phyloP scores from a whole-genome alignment of 116 monocot species.

The Dioscorea cayenensis region DNA sequence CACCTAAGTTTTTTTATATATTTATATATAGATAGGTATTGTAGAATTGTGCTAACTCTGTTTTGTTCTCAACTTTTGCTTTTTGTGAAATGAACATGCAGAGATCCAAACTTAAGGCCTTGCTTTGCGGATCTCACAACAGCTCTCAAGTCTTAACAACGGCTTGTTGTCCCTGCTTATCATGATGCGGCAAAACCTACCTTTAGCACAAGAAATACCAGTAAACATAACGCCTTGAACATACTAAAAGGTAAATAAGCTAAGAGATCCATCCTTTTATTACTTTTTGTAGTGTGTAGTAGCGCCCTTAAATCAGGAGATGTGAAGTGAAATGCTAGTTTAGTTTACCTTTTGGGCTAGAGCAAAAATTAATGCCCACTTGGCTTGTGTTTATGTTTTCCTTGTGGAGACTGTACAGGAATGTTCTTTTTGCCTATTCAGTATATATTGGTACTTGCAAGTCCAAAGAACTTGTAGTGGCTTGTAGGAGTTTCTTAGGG shows the following conservation, averaged over 20 bases:
- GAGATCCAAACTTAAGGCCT: slow-evolving; percentile 87
- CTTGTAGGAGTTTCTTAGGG: too few relatives aligned
- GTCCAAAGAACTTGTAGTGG: too few relatives aligned
- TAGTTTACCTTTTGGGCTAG: too few relatives aligned
- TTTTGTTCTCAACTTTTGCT: background rate
- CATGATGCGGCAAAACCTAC: slow-evolving; percentile 37
- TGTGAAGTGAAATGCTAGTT: too few relatives aligned
- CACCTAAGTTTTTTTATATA: too few relatives aligned
- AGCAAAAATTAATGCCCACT: too few relatives aligned
- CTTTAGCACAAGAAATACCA: slow-evolving; percentile 42
- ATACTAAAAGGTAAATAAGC: background rate
- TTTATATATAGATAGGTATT: background rate
- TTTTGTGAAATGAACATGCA: slow-evolving; percentile 15
- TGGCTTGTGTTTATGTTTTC: too few relatives aligned
- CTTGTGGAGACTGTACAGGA: too few relatives aligned
- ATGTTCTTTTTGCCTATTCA: too few relatives aligned
- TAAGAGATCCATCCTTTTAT: background rate
- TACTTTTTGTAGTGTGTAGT: background rate
- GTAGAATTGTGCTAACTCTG: background rate
- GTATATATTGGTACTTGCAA: too few relatives aligned
- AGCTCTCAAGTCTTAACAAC: slow-evolving; percentile 60
- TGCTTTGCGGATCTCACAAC: slow-evolving; percentile 74
- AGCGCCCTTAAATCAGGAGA: too few relatives aligned
- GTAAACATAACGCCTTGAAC: slow-evolving; percentile 63
- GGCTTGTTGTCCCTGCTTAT: slow-evolving; percentile 48